Conservation (phyloP, 768 basidiomycete species). For the Tylopilus plumbeoviolaceoides region DNA sequence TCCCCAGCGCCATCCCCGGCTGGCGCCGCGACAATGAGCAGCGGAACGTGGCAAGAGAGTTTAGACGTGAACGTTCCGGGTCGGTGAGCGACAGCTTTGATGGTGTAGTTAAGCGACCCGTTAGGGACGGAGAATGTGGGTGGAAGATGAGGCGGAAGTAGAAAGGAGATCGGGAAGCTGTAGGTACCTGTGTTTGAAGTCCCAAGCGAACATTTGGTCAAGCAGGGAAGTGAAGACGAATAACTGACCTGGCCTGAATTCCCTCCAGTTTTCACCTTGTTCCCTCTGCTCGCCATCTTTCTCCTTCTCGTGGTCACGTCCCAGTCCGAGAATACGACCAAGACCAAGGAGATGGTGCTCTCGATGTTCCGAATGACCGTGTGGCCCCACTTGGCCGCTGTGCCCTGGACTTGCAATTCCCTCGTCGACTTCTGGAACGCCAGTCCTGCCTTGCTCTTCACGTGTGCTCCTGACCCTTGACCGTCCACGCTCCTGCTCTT, state of each 20-base stretch:
- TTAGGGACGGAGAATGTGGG: slow-evolving; percentile 73
- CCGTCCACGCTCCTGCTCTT: slow-evolving; percentile 28
- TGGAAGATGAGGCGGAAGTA: slow-evolving; percentile 76
- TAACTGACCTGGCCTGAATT: slow-evolving; percentile 78
- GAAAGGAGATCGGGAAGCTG: slow-evolving; percentile 91
- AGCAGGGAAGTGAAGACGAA: background rate
- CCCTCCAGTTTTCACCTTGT: slow-evolving; percentile 66
- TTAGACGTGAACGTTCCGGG: slow-evolving; percentile 84
- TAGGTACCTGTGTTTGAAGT: slow-evolving; percentile 64
- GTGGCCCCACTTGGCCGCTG: background rate
- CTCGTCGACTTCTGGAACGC: background rate
- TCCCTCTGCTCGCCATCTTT: slow-evolving; percentile 29
- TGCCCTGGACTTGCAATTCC: background rate
- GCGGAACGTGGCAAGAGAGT: slow-evolving; percentile 64
- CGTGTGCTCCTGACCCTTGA: slow-evolving; percentile 11
- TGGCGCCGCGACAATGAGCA: slow-evolving; percentile 73
- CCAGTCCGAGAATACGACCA: slow-evolving; percentile 29
- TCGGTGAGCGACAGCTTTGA: slow-evolving; percentile 81
- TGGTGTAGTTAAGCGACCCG: slow-evolving; percentile 73
- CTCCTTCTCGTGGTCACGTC: slow-evolving; percentile 14
- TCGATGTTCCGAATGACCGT: slow-evolving; percentile 6
- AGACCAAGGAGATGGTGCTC: slow-evolving; percentile 29
- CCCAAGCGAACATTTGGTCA: background rate
- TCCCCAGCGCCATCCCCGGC: slow-evolving; percentile 64
- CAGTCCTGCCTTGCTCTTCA: background rate